Conservation (phyloP, 2,329 filamentous ascomycete genomes). For the Byssothecium circinans region DNA sequence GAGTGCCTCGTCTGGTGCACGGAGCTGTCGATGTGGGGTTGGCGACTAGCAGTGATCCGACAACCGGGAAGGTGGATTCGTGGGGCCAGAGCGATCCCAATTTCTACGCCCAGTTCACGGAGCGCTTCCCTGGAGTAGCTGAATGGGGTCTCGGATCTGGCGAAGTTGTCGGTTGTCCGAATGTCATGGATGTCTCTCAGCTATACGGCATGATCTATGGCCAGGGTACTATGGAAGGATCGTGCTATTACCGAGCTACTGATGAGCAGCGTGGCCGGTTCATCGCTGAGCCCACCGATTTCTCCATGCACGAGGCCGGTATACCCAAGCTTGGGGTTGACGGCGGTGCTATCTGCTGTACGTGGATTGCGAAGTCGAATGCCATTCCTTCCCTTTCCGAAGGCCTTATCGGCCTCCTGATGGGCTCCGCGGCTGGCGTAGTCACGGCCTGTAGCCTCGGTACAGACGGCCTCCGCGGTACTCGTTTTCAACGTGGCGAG, state of each 20-base stretch:
- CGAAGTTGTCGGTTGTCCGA: constrained; percentile 73
- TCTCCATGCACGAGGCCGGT: constrained; percentile 66
- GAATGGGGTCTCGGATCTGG: constrained; percentile 80
- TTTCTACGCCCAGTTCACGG: constrained; percentile 74
- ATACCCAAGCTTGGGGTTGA: constrained; percentile 75
- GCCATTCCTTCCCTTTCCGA: constrained; percentile 71
- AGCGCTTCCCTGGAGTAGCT: constrained; percentile 71
- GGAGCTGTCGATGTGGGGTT: constrained; percentile 77
- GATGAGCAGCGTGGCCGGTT: constrained; percentile 78
- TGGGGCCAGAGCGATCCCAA: constrained; percentile 81
- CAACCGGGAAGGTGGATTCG: constrained; percentile 70
- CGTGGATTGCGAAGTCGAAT: constrained; percentile 88
- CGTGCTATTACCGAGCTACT: constrained; percentile 73
- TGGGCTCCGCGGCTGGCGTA: constrained; percentile 80
- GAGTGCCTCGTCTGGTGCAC: constrained; percentile 77
- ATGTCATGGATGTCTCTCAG: constrained; percentile 89
- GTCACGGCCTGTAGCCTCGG: constrained; percentile 81
- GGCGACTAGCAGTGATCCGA: constrained; percentile 81
- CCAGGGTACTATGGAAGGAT: constrained; percentile 82
- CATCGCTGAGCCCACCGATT: constrained; percentile 62
- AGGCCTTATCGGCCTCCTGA: constrained; percentile 78
- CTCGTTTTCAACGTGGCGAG: constrained; percentile 70
- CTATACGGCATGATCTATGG: constrained; percentile 81
- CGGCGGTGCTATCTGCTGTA: constrained; percentile 71
- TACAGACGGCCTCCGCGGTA: constrained; percentile 59